Evolutionary conservation across 2,329 filamentous ascomycete genomes (phyloP), one percentile per base, ranked within the genome.

Genomic region (Botryotinia calthae): DNA sequence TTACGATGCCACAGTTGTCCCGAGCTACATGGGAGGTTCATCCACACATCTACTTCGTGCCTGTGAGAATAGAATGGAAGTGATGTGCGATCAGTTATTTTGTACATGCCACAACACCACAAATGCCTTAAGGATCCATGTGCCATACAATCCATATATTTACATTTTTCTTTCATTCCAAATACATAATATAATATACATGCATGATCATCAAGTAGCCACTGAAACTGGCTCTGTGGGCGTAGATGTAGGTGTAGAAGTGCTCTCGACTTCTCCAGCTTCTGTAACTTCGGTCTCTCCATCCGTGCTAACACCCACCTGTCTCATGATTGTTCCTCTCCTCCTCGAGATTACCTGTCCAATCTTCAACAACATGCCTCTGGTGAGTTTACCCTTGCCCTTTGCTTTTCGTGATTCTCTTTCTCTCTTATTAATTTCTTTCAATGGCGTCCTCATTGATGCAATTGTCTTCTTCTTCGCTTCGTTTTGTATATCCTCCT

Each of bases 401-500:
- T 78, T 76, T 12, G 76, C 77, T 74, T 76, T 79, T 66, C 73
- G 78, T 74, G 76, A 22, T 71, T 78, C 76, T 71, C 78, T 76
- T 70, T 77, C 78, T 25, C 73, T 74, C 54, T 76, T 76, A 54
- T 80, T 80, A 51, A 78, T 68, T 58, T 81, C 79, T 64, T 79
- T 79, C 46, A 81, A 54, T 59, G 81, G 81, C 14, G 79, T 81
- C 40, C 75, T 73, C 80, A 82, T 81, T 71, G 76, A 46, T 51
- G 74, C 71, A 9, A 72, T 63, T 63, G 73, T 48, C 72, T 76
- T 78, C 73, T 79, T 78, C 72, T 76, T 77, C 31, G 73, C 77
- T 63, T 84, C 81, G 77, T 82, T 81, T 75, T 82, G 83, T 65
- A 82, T 82, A 74, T 88, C 90, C 81, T 91, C 87, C 73, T 85